phyloP scores from a whole-genome alignment of 1,139 yeast genomes.

The Pichia sp. region DNA sequence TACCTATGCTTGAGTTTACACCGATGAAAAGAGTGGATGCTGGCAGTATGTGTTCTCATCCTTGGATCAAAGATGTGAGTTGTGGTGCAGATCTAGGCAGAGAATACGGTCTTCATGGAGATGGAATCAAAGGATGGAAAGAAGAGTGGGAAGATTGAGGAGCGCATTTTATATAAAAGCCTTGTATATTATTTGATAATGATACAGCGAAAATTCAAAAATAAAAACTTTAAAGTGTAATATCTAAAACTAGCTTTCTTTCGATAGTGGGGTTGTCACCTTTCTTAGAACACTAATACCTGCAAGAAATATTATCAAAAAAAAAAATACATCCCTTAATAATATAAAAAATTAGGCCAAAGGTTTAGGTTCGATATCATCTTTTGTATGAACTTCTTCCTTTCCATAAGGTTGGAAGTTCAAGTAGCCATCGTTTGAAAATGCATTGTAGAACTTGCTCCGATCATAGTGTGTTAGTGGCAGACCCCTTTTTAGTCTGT shows the following conservation, averaged over 20 bases:
- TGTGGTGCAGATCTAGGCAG: slow-evolving; percentile 45
- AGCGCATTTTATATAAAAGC: neutral
- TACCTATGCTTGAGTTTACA: slow-evolving; percentile 62
- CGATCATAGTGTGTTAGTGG: slow-evolving; percentile 33
- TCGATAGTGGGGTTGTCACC: no score
- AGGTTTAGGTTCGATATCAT: slow-evolving; percentile 7
- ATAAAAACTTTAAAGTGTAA: no score
- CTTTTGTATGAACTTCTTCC: slow-evolving; percentile 15
- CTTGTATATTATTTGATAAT: no score
- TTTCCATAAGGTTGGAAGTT: slow-evolving; percentile 25
- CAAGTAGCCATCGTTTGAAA: slow-evolving; percentile 25
- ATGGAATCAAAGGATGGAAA: slow-evolving; percentile 53
- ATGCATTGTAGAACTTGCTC: slow-evolving; percentile 23
- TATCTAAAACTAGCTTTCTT: no score
- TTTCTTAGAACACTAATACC: no score
- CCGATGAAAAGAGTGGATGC: slow-evolving; percentile 74
- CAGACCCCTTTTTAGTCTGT: slow-evolving; percentile 36
- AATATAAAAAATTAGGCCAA: neutral
- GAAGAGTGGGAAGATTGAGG: slow-evolving; percentile 9
- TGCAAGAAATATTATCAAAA: no score
- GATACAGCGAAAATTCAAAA: no score
- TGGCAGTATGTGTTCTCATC: slow-evolving; percentile 69
- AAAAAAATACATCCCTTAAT: no score
- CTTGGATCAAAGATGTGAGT: slow-evolving; percentile 57
- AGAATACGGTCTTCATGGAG: slow-evolving; percentile 52